phyloP scores from a whole-genome alignment of 257 asterid genomes.

The Cruciata laevipes region DNA sequence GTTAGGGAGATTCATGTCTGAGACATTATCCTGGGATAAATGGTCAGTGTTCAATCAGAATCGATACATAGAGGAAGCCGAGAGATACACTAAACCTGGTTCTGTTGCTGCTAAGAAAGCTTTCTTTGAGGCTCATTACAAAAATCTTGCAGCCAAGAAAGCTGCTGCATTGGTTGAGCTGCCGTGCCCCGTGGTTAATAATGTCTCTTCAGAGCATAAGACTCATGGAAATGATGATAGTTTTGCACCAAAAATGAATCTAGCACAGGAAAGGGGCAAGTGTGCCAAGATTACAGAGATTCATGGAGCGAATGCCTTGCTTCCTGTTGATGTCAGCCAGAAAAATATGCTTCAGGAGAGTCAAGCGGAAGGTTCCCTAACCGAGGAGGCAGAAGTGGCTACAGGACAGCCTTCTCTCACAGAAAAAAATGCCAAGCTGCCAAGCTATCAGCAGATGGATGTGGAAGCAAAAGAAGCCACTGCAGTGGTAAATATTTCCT shows the following conservation, averaged over 20 bases:
- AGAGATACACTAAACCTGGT: conserved; percentile 77
- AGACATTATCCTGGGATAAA: conserved; percentile 76
- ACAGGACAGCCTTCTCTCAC: conserved; percentile 18
- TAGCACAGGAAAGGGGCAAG: conserved; percentile 7
- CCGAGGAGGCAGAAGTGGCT: conserved; percentile 13
- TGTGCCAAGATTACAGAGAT: conserved; percentile 13
- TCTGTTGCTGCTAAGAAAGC: conserved; percentile 96
- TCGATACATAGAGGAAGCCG: conserved; percentile 73
- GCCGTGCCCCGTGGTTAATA: conserved; percentile 27
- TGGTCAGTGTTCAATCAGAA: conserved; percentile 83
- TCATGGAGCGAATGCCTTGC: conserved; percentile 17
- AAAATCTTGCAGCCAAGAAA: conserved; percentile 46
- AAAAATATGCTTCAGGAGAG: conserved; percentile 17
- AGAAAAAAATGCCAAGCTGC: conserved; percentile 21
- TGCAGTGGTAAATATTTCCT: conserved; percentile 10
- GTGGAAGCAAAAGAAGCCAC: conserved; percentile 14
- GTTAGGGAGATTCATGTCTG: conserved; percentile 81
- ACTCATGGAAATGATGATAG: conserved; percentile 12
- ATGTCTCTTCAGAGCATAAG: conserved; percentile 16
- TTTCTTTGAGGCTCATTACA: conserved; percentile 81
- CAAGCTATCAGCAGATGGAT: conserved; percentile 18
- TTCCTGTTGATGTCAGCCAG: conserved; percentile 11
- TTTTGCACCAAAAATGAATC: conserved; percentile 12
- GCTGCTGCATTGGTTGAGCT: conserved; percentile 61
- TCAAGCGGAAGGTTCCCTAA: conserved; percentile 17